A percentile compares a stretch with the other conserved stretches of the same genome.
phyloP scores from a whole-genome alignment of 176 grass and related monocot species.

The Coix lacrymajobi region DNA sequence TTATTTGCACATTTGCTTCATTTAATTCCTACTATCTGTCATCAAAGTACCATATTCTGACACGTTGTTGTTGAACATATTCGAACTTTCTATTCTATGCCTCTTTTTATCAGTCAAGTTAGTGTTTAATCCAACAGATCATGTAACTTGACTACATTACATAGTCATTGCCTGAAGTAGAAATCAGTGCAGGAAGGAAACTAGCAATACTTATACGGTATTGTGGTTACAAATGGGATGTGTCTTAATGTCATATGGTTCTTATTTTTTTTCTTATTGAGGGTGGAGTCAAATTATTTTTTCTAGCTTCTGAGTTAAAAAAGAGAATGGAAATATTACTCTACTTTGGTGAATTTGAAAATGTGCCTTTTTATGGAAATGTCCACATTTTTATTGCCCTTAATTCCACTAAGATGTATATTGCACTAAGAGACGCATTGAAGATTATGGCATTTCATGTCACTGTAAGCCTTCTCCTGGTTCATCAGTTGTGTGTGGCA shows the following conservation, averaged over 20 bases:
- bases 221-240: neutral
- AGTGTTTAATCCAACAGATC: neutral
- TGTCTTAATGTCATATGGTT: neutral
- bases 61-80: neutral
- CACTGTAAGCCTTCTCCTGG: conserved; percentile 48
- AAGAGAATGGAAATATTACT: neutral
- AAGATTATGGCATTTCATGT: conserved; percentile 95
- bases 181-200: neutral
- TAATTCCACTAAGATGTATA: conserved; percentile 67
- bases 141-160: neutral
- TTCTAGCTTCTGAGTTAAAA: neutral
- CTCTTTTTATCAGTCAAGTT: neutral
- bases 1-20: neutral
- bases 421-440: conserved; percentile 63
- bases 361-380: neutral
- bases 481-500: conserved; percentile 57
- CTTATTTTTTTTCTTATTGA: neutral
- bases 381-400: conserved; percentile 18
- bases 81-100: neutral
- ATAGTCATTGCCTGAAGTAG: neutral
- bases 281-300: neutral
- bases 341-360: neutral
- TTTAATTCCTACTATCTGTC: neutral
- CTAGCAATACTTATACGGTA: neutral
- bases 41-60: neutral